A percentile compares a stretch with the other conserved stretches of the same genome.
Evolutionary conservation across 1,284 basidiomycete species (phyloP).

Genomic region (Sparassis latifolia): DNA sequence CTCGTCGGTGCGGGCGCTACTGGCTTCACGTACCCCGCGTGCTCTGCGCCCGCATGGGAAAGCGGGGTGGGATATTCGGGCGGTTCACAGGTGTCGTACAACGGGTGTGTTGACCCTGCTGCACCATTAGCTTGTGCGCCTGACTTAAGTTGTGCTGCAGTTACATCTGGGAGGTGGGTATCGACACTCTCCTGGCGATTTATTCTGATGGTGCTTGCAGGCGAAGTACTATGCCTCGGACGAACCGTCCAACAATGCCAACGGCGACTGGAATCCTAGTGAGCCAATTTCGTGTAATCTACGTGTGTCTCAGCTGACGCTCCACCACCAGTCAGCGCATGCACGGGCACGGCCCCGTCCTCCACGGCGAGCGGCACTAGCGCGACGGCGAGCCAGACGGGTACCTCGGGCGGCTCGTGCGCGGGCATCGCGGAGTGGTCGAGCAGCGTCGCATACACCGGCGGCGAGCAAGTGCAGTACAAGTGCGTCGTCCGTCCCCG

Average conservation of each 20-base stretch:
- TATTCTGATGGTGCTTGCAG: constrained; percentile 22
- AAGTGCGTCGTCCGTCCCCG: constrained; percentile 29
- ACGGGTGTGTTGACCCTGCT: constrained; percentile 36
- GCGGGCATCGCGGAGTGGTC: constrained; percentile 48
- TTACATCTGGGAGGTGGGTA: constrained; percentile 58
- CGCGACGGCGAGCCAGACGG: constrained; percentile 21
- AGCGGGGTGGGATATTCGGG: constrained; percentile 46
- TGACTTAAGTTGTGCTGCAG: constrained; percentile 20
- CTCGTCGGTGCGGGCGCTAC: constrained; percentile 55
- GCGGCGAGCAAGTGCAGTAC: constrained; percentile 43
- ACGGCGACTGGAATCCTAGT: constrained; percentile 62
- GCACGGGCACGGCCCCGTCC: constrained; percentile 27
- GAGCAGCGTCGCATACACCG: constrained; percentile 36
- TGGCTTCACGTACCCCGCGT: constrained; percentile 59
- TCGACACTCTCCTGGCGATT: background rate
- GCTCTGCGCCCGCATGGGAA: constrained; percentile 47
- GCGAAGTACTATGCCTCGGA: constrained; percentile 53
- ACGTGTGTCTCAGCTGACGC: background rate
- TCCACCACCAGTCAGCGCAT: constrained; percentile 46
- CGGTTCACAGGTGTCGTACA: constrained; percentile 46
- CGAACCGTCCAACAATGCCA: constrained; percentile 43
- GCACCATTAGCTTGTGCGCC: no score
- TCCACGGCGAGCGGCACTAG: constrained; percentile 5
- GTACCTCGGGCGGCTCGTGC: constrained; percentile 32
- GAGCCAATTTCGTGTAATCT: constrained; percentile 19